These are phyloP conservation scores for Russula sp. DNA, from an alignment of 768 basidiomycete genomes.

Conservation along the genomic window DNA sequence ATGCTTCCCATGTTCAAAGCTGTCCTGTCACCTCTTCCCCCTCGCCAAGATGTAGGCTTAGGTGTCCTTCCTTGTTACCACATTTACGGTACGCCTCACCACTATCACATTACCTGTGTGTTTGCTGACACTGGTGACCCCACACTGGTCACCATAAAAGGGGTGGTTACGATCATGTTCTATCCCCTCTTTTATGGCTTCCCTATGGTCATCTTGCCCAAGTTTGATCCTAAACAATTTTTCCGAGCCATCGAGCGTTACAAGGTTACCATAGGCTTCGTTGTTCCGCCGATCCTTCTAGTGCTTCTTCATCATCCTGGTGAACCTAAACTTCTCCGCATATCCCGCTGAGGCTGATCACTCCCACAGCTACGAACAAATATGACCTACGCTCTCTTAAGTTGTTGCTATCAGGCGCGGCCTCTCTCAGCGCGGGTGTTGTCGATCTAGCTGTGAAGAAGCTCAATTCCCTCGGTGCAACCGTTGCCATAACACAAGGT, in stretches of 20 bases:
- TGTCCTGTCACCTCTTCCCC: slow-evolving; percentile 36
- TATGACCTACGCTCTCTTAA: slow-evolving; percentile 58
- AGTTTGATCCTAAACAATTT: slow-evolving; percentile 66
- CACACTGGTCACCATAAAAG: slow-evolving; percentile 26
- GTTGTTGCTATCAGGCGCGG: slow-evolving; percentile 65
- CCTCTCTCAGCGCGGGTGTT: slow-evolving; percentile 65
- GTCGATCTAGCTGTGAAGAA: slow-evolving; percentile 39
- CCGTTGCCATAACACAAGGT: slow-evolving; percentile 48
- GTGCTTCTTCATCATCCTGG: slow-evolving; percentile 63
- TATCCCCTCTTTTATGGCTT: slow-evolving; percentile 46
- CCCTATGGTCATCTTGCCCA: slow-evolving; percentile 50
- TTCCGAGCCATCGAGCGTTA: slow-evolving; percentile 60
- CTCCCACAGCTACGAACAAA: slow-evolving; percentile 45
- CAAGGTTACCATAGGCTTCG: slow-evolving; percentile 46
- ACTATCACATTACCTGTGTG: slow-evolving; percentile 38
- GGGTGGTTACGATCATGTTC: slow-evolving; percentile 54
- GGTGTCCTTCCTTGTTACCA: slow-evolving; percentile 59
- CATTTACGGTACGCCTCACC: slow-evolving; percentile 35
- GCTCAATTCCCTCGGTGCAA: slow-evolving; percentile 36
- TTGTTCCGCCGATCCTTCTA: slow-evolving; percentile 84
- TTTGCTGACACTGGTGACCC: slow-evolving; percentile 23
- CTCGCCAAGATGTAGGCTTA: slow-evolving; percentile 44
- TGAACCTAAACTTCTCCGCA: slow-evolving; percentile 28
- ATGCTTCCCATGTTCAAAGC: slow-evolving; percentile 44
- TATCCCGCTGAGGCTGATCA: background rate